These are phyloP conservation scores for Nakaseomyces delphensis DNA, from an alignment of 1,139 yeast species.

Conservation along the genomic window DNA sequence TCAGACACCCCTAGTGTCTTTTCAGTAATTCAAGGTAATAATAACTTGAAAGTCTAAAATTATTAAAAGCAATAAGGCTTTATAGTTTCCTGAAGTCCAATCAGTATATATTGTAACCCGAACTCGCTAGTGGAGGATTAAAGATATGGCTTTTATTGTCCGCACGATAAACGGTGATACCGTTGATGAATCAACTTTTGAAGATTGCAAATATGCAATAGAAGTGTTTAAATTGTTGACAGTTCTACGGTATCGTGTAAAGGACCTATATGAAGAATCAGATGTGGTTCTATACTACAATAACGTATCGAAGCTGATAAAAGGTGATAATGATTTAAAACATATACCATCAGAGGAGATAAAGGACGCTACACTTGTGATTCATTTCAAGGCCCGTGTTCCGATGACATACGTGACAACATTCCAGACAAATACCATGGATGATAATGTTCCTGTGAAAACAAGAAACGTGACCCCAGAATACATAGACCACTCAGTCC, in stretches of 20 bases:
- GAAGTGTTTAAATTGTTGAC: background rate
- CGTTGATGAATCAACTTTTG: constrained; percentile 1
- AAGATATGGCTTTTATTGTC: constrained; percentile 1
- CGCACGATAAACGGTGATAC: constrained; percentile 5
- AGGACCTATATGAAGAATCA: background rate
- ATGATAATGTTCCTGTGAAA: background rate
- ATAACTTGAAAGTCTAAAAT: too few relatives aligned
- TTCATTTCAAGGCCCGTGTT: background rate
- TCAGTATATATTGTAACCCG: too few relatives aligned
- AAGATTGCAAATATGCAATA: constrained; percentile 4
- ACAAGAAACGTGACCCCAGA: constrained; percentile 2
- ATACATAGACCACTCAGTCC: background rate
- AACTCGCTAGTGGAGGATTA: too few relatives aligned
- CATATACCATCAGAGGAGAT: background rate
- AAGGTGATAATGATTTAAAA: background rate
- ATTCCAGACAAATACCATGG: background rate
- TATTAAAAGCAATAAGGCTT: too few relatives aligned
- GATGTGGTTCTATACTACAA: constrained; percentile 3
- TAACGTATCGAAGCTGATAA: background rate
- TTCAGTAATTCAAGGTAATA: too few relatives aligned
- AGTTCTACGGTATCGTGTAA: constrained; percentile 1
- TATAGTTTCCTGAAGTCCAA: too few relatives aligned
- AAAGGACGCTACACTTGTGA: background rate
- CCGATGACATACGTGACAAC: constrained; percentile 2
- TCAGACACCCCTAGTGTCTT: too few relatives aligned